A percentile compares a stretch with the other conserved stretches of the same genome.
phyloP scores from a whole-genome alignment of 345 rosid species.

The Capsella bursapastoris region DNA sequence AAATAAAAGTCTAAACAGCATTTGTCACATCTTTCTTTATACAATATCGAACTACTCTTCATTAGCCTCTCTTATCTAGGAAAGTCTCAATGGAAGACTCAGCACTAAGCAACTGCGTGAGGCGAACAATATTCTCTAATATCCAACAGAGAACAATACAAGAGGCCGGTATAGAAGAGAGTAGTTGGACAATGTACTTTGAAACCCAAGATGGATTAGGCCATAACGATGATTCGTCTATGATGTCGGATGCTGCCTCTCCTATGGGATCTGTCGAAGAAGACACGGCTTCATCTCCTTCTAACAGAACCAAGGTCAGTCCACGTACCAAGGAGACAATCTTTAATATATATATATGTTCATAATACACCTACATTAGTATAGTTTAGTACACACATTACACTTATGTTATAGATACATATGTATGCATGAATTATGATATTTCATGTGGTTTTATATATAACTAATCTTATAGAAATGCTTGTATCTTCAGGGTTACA shows the following conservation, averaged over 20 bases:
- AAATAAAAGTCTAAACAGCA: constrained; percentile 27
- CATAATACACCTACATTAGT: constrained; percentile 3
- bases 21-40: constrained; percentile 1
- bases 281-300: constrained; percentile 48
- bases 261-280: constrained; percentile 34
- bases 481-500: constrained; percentile 39
- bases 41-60: constrained; percentile 7
- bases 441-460: not conserved
- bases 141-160: constrained; percentile 30
- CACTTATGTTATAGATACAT: not conserved
- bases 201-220: constrained; percentile 33
- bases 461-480: not conserved
- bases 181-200: constrained; percentile 47
- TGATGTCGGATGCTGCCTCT: constrained; percentile 49
- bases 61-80: constrained; percentile 13
- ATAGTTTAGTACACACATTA: not conserved
- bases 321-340: not conserved
- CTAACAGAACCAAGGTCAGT: constrained; percentile 45
- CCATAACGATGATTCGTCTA: constrained; percentile 38
- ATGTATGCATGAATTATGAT: not conserved
- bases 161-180: constrained; percentile 35
- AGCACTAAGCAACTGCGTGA: constrained; percentile 38
- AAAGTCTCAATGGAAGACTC: constrained; percentile 38
- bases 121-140: constrained; percentile 25
- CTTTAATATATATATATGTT: not conserved